A percentile compares a stretch with the other conserved stretches of the same genome.
Conservation (phyloP, 192 early-diverging fungal species). For the Fimicolochytrium jonesii region DNA sequence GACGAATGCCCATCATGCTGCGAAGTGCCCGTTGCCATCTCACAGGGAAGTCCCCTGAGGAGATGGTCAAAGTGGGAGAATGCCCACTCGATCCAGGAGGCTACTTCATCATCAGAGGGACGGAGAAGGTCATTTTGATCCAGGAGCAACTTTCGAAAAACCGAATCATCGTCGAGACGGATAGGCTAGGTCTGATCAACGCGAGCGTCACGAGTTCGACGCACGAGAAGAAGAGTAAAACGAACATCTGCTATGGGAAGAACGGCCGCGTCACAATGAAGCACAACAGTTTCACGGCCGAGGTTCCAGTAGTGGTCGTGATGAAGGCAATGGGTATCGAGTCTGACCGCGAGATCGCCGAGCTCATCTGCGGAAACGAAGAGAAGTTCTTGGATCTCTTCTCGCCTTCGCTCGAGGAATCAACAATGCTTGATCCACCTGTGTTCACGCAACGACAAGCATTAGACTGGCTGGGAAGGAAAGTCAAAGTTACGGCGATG, state of each 20-base stretch:
- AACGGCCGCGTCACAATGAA: conserved; percentile 52
- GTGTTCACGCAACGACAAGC: conserved; percentile 91
- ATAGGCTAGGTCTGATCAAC: conserved; percentile 73
- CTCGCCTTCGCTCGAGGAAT: conserved; percentile 83
- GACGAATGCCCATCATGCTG: conserved; percentile 96
- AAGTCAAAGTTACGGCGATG: conserved; percentile 55
- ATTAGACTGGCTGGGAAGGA: conserved; percentile 79
- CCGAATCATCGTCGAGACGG: conserved; percentile 90
- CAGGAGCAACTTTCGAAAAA: conserved; percentile 99
- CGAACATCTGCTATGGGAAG: conserved; percentile 73
- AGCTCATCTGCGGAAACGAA: conserved; percentile 86
- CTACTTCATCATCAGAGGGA: conserved; percentile 94
- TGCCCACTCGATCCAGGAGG: conserved; percentile 97
- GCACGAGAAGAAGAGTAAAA: conserved; percentile 90
- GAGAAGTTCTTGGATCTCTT: conserved; percentile 77
- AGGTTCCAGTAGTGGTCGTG: conserved; percentile 81
- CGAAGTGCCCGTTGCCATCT: conserved; percentile 80
- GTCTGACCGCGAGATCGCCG: conserved; percentile 90
- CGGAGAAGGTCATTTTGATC: conserved; percentile 95
- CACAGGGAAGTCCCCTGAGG: conserved; percentile 67
- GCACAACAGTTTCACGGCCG: conserved; percentile 85
- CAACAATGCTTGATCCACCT: conserved; percentile 42
- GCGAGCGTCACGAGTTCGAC: conserved; percentile 89
- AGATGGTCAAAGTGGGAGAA: conserved; percentile 84
- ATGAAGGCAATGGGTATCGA: conserved; percentile 95